Conservation (phyloP, 2,329 filamentous ascomycete genomes). For the Rutstroemia sp. region DNA sequence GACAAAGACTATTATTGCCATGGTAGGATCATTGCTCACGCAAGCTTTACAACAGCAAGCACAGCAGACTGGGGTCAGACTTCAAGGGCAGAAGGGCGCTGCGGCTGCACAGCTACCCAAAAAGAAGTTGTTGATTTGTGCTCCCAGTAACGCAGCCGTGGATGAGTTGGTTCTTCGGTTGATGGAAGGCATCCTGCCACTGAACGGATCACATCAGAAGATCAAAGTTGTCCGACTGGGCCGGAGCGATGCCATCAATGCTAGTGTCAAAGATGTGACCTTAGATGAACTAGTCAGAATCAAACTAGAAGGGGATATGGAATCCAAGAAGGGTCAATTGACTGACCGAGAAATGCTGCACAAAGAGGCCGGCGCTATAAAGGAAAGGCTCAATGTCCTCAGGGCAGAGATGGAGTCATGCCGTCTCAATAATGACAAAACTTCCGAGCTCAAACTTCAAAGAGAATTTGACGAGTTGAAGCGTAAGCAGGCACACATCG, state of each 20-base stretch:
- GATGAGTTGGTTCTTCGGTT: conserved; percentile 92
- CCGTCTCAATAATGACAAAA: conserved; percentile 45
- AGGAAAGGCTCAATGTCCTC: conserved; percentile 64
- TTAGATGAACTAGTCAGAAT: conserved; percentile 84
- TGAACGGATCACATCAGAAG: conserved; percentile 62
- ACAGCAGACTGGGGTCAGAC: conserved; percentile 20
- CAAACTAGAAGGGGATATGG: conserved; percentile 56
- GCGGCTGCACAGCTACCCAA: conserved; percentile 31
- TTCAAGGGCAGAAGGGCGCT: conserved; percentile 29
- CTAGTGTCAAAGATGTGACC: conserved; percentile 81
- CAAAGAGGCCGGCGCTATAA: conserved; percentile 61
- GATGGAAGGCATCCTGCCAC: conserved; percentile 77
- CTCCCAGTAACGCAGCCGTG: conserved; percentile 96
- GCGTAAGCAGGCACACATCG: conserved; percentile 67
- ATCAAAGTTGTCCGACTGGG: conserved; percentile 87
- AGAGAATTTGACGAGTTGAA: conserved; percentile 73
- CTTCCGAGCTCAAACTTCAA: conserved; percentile 49
- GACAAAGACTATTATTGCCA: conserved; percentile 95
- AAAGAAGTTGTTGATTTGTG: conserved; percentile 92
- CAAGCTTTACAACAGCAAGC: conserved; percentile 33
- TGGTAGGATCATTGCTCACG: conserved; percentile 81
- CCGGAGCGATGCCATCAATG: conserved; percentile 85
- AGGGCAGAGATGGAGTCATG: conserved; percentile 64
- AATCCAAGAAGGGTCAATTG: conserved; percentile 44
- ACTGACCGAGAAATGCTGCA: conserved; percentile 50